phyloP scores from a whole-genome alignment of 2,329 filamentous ascomycete genomes.

The Colletotrichum sp. region DNA sequence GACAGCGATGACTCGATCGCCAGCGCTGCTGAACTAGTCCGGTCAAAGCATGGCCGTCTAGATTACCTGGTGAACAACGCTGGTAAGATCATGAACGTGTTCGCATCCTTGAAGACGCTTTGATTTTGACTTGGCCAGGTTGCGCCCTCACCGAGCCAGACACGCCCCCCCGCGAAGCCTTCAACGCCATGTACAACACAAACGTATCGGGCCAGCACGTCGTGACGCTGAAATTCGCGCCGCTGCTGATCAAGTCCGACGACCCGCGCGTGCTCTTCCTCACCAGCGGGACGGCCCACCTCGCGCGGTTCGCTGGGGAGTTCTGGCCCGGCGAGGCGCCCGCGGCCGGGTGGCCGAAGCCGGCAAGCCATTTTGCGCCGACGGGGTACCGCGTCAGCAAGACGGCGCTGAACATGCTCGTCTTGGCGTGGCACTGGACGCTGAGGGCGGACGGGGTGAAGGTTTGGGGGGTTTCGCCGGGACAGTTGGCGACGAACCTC shows the following conservation, averaged over 20 bases:
- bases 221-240: conserved; percentile 37
- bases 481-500: conserved; percentile 44
- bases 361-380: conserved; percentile 13
- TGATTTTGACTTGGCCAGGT: background rate
- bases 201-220: conserved; percentile 52
- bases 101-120: background rate
- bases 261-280: conserved; percentile 56
- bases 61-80: conserved; percentile 39
- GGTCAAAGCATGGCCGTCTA: conserved; percentile 26
- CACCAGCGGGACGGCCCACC: conserved; percentile 45
- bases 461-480: conserved; percentile 43
- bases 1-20: conserved; percentile 51
- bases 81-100: background rate
- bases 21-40: conserved; percentile 27
- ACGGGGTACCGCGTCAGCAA: conserved; percentile 40
- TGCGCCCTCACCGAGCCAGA: background rate
- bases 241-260: conserved; percentile 44
- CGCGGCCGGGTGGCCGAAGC: conserved; percentile 52
- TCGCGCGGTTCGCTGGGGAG: conserved; percentile 33
- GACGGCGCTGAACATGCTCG: conserved; percentile 32
- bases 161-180: conserved; percentile 38
- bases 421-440: conserved; percentile 7
- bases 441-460: conserved; percentile 43
- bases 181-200: conserved; percentile 51
- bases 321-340: conserved; percentile 26